phyloP scores from a whole-genome alignment of 129 eudicot species.

The Lactuca sativa region DNA sequence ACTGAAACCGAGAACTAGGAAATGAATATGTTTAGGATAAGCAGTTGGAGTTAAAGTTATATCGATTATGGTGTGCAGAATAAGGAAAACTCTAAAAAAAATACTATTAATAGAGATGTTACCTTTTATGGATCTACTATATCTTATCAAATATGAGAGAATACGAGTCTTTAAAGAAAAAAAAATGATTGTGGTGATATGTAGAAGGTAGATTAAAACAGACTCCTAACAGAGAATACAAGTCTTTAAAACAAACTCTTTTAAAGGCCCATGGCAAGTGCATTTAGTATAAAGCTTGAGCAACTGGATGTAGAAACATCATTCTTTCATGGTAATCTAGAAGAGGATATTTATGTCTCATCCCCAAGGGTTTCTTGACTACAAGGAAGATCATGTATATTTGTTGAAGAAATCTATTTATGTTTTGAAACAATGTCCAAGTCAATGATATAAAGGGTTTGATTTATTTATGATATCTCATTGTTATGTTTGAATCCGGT shows the following conservation, averaged over 20 bases:
- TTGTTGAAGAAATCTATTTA: too few species aligned
- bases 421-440: neutral
- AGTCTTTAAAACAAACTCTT: too few species aligned
- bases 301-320: too few species aligned
- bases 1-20: neutral
- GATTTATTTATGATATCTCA: neutral
- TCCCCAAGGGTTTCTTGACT: neutral
- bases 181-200: neutral
- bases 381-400: neutral
- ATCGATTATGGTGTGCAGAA: too few species aligned
- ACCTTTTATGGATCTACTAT: neutral
- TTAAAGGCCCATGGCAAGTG: neutral
- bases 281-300: neutral
- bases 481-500: neutral
- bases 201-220: too few species aligned
- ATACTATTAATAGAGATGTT: neutral
- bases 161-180: slow-evolving; percentile 17
- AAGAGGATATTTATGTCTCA: neutral
- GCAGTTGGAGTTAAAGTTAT: neutral
- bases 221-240: too few species aligned
- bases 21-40: neutral
- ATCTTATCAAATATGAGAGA: neutral
- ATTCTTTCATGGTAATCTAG: neutral
- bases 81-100: too few species aligned
- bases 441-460: neutral